Evolutionary conservation across 2,329 filamentous ascomycete species (phyloP), one percentile per base, ranked within the genome.

Genomic region (Paracorniculantispora psalliotae): DNA sequence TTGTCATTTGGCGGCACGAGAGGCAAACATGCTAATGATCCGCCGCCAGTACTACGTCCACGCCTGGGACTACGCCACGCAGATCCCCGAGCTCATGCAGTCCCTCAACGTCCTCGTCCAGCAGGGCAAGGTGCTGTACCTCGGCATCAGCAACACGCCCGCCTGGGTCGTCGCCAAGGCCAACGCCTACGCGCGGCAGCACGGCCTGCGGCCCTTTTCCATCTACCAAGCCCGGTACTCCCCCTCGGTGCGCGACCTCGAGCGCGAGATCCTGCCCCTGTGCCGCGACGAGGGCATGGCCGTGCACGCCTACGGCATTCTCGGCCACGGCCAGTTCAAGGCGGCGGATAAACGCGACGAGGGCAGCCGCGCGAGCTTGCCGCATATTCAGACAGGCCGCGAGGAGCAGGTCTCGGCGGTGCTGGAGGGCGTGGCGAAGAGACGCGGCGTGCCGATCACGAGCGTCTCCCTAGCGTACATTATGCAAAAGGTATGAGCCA

Each of bases 401-500:
- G 33, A 44, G 41, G 6, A 9, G 41, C 17, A 19, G 21, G 21
- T 44, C 41, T 19, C 21, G 41, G 41, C 41, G 41, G 41, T 23
- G 17, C 41, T 44, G n/a, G 41, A 44, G 41, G 21, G 7, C 8
- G 41, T 44, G 17, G 41, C 41, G 4, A 44, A 19, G 41, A 6
- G n/a, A 3, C 41, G 17, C 41, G 41, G 41, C 21, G 41, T 44
- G 21, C 15, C 21, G 21, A 30, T 80, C 62, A 79, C 77, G 17
- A 78, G 75, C 62, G 70, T 81, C 59, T 88, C 89, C 7, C 72
- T 92, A 25, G 88, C 89, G 2, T 92, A 92, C 67, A 84, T 91
- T 12, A 81, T 89, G 79, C 80, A 84, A 63, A 91, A 91, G 41
- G 41, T 44, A 19, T 23, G 5, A 9, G 12, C 12, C 33, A 37